phyloP scores from a whole-genome alignment of 495 filamentous ascomycete species.

The Xylona heveae region DNA sequence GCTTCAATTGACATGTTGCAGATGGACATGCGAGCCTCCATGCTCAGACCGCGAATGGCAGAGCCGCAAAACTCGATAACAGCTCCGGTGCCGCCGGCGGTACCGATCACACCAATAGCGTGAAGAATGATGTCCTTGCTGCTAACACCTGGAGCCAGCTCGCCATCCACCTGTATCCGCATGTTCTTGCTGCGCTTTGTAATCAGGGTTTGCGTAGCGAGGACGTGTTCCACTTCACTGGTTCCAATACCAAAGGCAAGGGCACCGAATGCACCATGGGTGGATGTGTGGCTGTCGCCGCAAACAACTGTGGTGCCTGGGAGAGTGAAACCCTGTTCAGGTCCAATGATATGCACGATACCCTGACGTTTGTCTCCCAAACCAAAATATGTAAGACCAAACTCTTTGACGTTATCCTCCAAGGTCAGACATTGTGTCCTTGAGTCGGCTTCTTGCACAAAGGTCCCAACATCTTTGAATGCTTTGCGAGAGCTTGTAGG shows the following conservation, averaged over 20 bases:
- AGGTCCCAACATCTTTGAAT: constrained; percentile 64
- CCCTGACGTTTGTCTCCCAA: constrained; percentile 92
- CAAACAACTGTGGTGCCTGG: constrained; percentile 95
- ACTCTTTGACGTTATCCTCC: constrained; percentile 92
- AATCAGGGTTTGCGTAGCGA: constrained; percentile 88
- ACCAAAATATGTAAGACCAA: constrained; percentile 92
- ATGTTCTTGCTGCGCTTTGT: constrained; percentile 95
- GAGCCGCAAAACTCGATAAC: constrained; percentile 97
- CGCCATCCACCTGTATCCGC: constrained; percentile 84
- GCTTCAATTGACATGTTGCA: constrained; percentile 99
- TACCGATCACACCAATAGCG: constrained; percentile 85
- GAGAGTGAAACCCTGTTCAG: constrained; percentile 96
- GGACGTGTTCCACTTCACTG: constrained; percentile 93
- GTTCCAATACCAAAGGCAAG: constrained; percentile 96
- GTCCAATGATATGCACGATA: constrained; percentile 97
- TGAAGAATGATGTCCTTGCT: constrained; percentile 93
- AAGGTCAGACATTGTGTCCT: constrained; percentile 84
- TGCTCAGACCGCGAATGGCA: constrained; percentile 71
- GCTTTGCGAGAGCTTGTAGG: constrained; percentile 75
- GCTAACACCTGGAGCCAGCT: constrained; percentile 77
- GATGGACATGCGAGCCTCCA: constrained; percentile 97
- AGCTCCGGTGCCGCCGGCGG: constrained; percentile 79
- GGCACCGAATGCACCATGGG: constrained; percentile 89
- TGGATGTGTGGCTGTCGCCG: constrained; percentile 93
- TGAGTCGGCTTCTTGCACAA: constrained; percentile 88